These are phyloP conservation scores for Apiotrichum domesticum DNA, from an alignment of 1,284 basidiomycete genomes.

Conservation along the genomic window DNA sequence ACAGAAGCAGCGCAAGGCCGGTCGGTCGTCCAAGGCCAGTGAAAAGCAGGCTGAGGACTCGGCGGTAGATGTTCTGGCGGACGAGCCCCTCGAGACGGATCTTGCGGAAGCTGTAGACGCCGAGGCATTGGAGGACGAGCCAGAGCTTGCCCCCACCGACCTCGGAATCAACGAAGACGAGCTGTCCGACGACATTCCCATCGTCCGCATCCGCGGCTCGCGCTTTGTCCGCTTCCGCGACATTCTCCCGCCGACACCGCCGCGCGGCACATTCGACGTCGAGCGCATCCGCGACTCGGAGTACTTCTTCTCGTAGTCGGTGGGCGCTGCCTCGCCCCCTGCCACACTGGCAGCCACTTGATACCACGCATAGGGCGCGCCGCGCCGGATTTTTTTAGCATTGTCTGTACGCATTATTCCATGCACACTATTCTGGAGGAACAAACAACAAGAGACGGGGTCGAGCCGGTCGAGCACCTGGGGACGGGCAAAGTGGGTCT, in stretches of 20 bases:
- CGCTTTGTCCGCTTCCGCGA: constrained; percentile 68
- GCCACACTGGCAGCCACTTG: no score
- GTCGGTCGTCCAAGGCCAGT: neutral
- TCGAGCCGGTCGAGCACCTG: no score
- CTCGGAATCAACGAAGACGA: constrained; percentile 2
- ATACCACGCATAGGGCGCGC: neutral
- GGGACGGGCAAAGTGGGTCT: no score
- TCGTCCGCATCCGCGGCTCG: constrained; percentile 20
- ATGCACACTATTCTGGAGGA: constrained; percentile 11
- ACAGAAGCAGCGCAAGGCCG: constrained; percentile 14
- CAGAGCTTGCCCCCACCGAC: neutral
- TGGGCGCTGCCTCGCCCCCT: no score
- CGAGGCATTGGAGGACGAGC: constrained; percentile 5
- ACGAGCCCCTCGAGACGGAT: constrained; percentile 1
- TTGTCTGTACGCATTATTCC: constrained; percentile 16
- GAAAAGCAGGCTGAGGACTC: constrained; percentile 19
- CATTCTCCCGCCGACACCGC: constrained; percentile 73
- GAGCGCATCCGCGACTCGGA: constrained; percentile 69
- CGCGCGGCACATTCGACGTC: constrained; percentile 85
- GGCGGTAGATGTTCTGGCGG: constrained; percentile 8
- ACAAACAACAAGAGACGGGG: no score
- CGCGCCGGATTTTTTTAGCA: constrained; percentile 5
- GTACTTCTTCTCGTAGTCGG: constrained; percentile 69
- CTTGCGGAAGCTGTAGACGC: constrained; percentile 3
- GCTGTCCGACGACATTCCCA: constrained; percentile 8